Evolutionary conservation across 2,329 filamentous ascomycete species (phyloP).

Genomic region (Beauveria pseudobassiana): DNA sequence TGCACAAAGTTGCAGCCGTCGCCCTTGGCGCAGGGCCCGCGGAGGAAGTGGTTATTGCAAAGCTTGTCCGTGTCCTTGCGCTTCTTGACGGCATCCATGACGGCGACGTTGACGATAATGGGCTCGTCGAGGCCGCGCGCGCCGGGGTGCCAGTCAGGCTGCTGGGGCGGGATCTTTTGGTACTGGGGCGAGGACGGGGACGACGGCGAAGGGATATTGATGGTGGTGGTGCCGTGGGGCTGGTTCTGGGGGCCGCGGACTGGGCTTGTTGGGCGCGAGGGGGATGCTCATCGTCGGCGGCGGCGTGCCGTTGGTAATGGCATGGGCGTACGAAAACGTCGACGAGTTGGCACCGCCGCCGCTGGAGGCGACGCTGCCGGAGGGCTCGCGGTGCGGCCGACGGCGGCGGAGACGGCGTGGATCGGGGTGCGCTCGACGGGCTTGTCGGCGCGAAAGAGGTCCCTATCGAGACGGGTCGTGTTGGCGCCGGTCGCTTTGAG

Average conservation of each 20-base stretch:
- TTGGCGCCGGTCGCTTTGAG: slow-evolving; percentile 39
- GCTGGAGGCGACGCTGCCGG: slow-evolving; percentile 34
- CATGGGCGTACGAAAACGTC: slow-evolving; percentile 29
- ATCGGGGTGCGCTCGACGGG: slow-evolving; percentile 29
- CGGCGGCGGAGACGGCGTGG: slow-evolving; percentile 11
- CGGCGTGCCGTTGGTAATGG: slow-evolving; percentile 34
- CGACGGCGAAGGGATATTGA: background rate
- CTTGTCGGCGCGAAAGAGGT: slow-evolving; percentile 48
- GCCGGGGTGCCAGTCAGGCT: slow-evolving; percentile 44
- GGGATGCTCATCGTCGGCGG: slow-evolving; percentile 36
- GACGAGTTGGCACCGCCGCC: slow-evolving; percentile 23
- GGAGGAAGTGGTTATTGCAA: slow-evolving; percentile 56
- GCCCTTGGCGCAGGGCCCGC: slow-evolving; percentile 48
- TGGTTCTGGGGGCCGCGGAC: slow-evolving; percentile 7
- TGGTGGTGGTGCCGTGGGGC: background rate
- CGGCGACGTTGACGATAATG: slow-evolving; percentile 36
- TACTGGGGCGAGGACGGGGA: background rate
- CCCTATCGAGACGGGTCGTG: slow-evolving; percentile 37
- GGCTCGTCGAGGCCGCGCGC: slow-evolving; percentile 47
- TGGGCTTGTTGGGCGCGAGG: slow-evolving; percentile 25
- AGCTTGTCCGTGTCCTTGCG: slow-evolving; percentile 48
- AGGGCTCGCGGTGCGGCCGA: slow-evolving; percentile 12
- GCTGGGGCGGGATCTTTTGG: slow-evolving; percentile 21
- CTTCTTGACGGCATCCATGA: slow-evolving; percentile 49
- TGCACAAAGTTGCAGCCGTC: slow-evolving; percentile 52